A percentile compares a stretch with the other conserved stretches of the same genome.
phyloP scores from a whole-genome alignment of 257 asterid species.

The Agastache rugosa region DNA sequence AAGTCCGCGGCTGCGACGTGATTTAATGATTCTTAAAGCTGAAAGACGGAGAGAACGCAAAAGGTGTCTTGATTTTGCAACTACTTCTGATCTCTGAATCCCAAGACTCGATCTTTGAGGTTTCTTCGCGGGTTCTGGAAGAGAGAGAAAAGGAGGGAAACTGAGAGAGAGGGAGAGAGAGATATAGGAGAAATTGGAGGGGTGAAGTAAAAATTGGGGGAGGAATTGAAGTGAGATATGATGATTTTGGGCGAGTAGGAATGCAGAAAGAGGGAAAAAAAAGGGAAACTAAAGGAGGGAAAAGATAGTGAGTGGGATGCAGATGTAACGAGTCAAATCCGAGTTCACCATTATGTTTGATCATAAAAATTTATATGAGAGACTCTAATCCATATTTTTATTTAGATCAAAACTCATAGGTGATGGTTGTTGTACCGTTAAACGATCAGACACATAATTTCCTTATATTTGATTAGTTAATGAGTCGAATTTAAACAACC shows the following conservation, averaged over 20 bases:
- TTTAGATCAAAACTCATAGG: too few species aligned
- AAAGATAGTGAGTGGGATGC: conserved; percentile 5
- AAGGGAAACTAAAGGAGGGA: conserved; percentile 1
- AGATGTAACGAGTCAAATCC: conserved; percentile 3
- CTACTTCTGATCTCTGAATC: conserved; percentile 15
- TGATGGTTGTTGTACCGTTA: too few species aligned
- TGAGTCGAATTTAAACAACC: too few species aligned
- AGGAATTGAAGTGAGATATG: conserved; percentile 1
- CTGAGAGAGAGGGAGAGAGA: background rate
- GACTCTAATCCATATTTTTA: too few species aligned
- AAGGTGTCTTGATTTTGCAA: conserved; percentile 5
- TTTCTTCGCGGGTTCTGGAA: conserved; percentile 15
- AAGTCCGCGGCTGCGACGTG: conserved; percentile 44
- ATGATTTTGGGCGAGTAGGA: background rate
- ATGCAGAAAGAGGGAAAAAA: background rate
- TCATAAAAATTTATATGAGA: too few species aligned
- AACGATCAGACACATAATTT: too few species aligned
- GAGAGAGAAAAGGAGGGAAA: conserved; percentile 19
- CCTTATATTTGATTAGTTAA: too few species aligned
- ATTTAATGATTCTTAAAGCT: conserved; percentile 36
- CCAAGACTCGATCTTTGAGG: conserved; percentile 32
- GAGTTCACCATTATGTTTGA: background rate
- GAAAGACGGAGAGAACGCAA: background rate
- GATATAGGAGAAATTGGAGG: background rate
- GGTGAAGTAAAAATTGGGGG: conserved; percentile 23